These are phyloP conservation scores for Candida vaughaniae DNA, from an alignment of 805 yeast genomes.

Conservation along the genomic window DNA sequence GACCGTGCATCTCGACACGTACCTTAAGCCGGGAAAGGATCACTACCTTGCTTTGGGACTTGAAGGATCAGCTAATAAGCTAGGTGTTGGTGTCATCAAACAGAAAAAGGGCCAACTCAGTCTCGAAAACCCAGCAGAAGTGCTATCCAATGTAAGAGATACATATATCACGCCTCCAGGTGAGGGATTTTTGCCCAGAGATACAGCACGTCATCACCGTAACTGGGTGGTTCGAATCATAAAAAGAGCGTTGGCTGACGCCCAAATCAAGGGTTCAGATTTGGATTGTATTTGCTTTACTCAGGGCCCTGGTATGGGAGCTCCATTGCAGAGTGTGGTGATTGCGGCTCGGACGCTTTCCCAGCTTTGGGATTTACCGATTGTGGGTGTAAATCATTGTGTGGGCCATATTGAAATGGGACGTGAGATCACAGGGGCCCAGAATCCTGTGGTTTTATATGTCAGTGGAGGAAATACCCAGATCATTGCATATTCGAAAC, in stretches of 20 bases:
- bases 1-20: slow-evolving; percentile 49
- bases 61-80: slow-evolving; percentile 96
- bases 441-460: slow-evolving; percentile 93
- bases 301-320: slow-evolving; percentile 99
- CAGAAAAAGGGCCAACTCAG: slow-evolving; percentile 65
- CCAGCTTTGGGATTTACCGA: slow-evolving; percentile 76
- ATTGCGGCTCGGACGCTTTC: slow-evolving; percentile 86
- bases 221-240: slow-evolving; percentile 88
- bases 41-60: slow-evolving; percentile 80
- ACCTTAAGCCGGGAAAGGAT: slow-evolving; percentile 41
- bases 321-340: slow-evolving; percentile 91
- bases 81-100: slow-evolving; percentile 89
- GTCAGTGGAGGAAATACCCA: slow-evolving; percentile 99
- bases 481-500: slow-evolving; percentile 93
- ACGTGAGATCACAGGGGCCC: slow-evolving; percentile 94
- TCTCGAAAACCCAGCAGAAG: slow-evolving; percentile 61
- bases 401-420: slow-evolving; percentile 99
- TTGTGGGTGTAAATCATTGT: slow-evolving; percentile 96
- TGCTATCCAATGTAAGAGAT: slow-evolving; percentile 88
- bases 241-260: slow-evolving; percentile 61
- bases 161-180: slow-evolving; percentile 97
- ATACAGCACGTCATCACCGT: slow-evolving; percentile 94
- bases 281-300: slow-evolving; percentile 88
- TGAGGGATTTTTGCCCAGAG: slow-evolving; percentile 95
- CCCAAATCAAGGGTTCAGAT: slow-evolving; percentile 50